phyloP scores from a whole-genome alignment of 164 flowering plant genomes.

The Umbellularia californica region DNA sequence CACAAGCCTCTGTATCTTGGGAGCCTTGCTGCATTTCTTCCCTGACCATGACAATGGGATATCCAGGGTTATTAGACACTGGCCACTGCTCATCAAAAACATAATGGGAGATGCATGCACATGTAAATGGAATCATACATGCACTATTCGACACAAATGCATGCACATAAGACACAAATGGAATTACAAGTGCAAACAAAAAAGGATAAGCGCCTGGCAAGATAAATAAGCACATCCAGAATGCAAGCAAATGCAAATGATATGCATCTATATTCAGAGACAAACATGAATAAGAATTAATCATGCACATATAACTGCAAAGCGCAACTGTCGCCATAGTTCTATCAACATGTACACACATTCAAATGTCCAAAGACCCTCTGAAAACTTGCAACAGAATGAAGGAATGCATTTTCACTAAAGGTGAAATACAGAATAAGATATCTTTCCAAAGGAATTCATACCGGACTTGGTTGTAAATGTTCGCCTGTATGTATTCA shows the following conservation, averaged over 20 bases:
- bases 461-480: constrained; percentile 34
- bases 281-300: no score
- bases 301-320: no score
- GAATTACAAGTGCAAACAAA: neutral
- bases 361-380: neutral
- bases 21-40: constrained; percentile 39
- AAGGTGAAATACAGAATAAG: no score
- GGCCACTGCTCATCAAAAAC: neutral
- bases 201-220: no score
- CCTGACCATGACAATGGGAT: constrained; percentile 19
- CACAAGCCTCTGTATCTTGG: constrained; percentile 48
- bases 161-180: neutral
- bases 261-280: no score
- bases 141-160: neutral
- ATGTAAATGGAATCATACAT: neutral
- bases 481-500: constrained; percentile 39
- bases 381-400: no score
- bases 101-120: neutral
- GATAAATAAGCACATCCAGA: no score
- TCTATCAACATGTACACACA: no score
- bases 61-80: neutral
- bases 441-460: neutral
- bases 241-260: no score
- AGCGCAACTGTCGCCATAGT: no score
- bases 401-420: neutral